A percentile compares a stretch with the other conserved stretches of the same genome.
Conservation (phyloP, 2,329 filamentous ascomycete genomes). For the Acrocalymma vagum region DNA sequence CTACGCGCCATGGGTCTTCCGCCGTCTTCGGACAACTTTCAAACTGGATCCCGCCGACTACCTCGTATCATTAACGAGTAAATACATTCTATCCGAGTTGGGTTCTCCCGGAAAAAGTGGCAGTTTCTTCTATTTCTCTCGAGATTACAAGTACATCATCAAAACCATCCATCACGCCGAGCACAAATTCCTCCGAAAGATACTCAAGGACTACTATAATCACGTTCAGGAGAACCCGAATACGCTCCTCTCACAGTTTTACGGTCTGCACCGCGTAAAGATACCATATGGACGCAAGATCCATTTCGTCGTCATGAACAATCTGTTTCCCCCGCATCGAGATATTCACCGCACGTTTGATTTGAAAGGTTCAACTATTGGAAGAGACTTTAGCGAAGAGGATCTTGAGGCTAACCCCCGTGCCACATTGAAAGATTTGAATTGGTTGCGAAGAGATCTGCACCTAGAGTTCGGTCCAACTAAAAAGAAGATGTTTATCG, state of each 20-base stretch:
- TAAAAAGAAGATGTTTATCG: conserved; percentile 87
- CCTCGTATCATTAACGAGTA: conserved; percentile 96
- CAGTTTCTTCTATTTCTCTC: conserved; percentile 99
- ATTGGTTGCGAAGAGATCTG: conserved; percentile 88
- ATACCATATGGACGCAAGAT: conserved; percentile 98
- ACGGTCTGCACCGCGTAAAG: conserved; percentile 96
- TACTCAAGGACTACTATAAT: conserved; percentile 89
- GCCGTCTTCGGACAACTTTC: conserved; percentile 86
- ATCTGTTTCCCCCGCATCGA: conserved; percentile 94
- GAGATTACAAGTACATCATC: conserved; percentile 99
- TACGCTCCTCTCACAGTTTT: conserved; percentile 96
- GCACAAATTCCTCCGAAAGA: conserved; percentile 85
- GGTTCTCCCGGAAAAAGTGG: conserved; percentile 98
- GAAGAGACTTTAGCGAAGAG: conserved; percentile 89
- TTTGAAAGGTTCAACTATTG: conserved; percentile 94
- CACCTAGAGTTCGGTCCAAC: conserved; percentile 87
- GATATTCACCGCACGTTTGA: conserved; percentile 98
- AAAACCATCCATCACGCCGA: conserved; percentile 98
- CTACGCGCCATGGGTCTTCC: conserved; percentile 99
- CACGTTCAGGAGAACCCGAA: conserved; percentile 95
- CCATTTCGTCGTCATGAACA: conserved; percentile 99
- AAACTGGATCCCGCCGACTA: conserved; percentile 96
- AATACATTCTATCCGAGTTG: conserved; percentile 97
- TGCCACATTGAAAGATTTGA: conserved; percentile 94
- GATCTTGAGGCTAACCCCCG: conserved; percentile 87